These are phyloP conservation scores for Glutinoglossum americanum DNA, from an alignment of 495 filamentous ascomycete species.

Conservation along the genomic window DNA sequence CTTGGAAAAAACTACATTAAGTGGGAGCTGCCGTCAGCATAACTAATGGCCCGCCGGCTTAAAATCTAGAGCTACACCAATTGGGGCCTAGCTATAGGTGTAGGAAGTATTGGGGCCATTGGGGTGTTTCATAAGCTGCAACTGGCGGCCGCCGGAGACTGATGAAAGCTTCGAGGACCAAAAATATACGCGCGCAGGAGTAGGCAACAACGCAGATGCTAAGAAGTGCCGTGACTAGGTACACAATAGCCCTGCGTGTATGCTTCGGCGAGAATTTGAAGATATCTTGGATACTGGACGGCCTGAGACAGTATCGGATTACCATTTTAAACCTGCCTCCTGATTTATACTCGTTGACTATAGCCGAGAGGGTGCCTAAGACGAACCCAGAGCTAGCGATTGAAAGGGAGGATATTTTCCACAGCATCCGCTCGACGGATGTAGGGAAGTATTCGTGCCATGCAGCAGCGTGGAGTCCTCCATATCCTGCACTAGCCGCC, in stretches of 20 bases:
- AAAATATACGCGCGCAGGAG: neutral
- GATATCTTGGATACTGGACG: too few relatives aligned
- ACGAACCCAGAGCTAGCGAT: neutral
- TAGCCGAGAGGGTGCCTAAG: neutral
- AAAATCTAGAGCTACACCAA: too few relatives aligned
- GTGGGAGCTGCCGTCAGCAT: too few relatives aligned
- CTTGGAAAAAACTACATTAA: too few relatives aligned
- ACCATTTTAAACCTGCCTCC: too few relatives aligned
- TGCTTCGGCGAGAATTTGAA: too few relatives aligned
- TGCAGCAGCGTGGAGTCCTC: neutral
- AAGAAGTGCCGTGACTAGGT: neutral
- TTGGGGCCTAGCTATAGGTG: too few relatives aligned
- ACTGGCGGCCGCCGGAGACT: neutral
- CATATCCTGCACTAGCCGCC: neutral
- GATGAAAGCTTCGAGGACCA: neutral
- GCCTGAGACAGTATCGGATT: too few relatives aligned
- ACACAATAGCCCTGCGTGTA: neutral
- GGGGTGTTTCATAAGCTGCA: neutral
- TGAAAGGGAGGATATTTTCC: neutral
- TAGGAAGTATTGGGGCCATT: neutral
- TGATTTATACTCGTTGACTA: too few relatives aligned
- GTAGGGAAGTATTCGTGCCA: neutral
- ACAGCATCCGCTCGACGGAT: neutral
- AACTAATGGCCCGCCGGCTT: too few relatives aligned
- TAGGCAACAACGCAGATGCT: neutral